These are phyloP conservation scores for Trapa incisa DNA, from an alignment of 345 rosid species.

Conservation along the genomic window DNA sequence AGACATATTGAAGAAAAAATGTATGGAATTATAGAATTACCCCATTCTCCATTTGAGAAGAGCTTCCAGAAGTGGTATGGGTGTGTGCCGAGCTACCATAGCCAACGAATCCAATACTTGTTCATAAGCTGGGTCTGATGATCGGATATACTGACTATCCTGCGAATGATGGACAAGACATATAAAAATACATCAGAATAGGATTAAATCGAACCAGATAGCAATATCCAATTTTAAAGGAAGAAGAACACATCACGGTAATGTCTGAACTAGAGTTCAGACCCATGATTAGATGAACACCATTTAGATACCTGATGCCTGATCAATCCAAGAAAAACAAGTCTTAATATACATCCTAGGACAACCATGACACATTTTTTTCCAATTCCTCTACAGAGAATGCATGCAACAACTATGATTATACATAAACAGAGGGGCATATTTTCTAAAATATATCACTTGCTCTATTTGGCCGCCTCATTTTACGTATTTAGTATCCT, in stretches of 20 bases:
- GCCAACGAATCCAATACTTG: slow-evolving; percentile 97
- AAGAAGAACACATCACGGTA: neutral
- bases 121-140: slow-evolving; percentile 94
- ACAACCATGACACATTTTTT: too few relatives aligned
- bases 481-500: too few relatives aligned
- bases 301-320: neutral
- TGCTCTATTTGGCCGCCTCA: too few relatives aligned
- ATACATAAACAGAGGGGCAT: too few relatives aligned
- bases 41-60: slow-evolving; percentile 91
- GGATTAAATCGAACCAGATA: neutral
- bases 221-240: neutral
- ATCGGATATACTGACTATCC: slow-evolving; percentile 98
- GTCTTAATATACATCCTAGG: neutral
- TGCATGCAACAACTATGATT: neutral
- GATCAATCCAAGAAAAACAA: neutral
- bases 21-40: slow-evolving; percentile 16
- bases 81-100: slow-evolving; percentile 95
- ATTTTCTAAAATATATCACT: too few relatives aligned
- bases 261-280: neutral
- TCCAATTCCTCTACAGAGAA: neutral
- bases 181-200: slow-evolving; percentile 4
- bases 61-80: slow-evolving; percentile 93
- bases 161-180: slow-evolving; percentile 18
- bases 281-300: neutral
- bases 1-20: neutral